Conservation (phyloP, 2,329 filamentous ascomycete species). For the Nigrograna mackinnonii region DNA sequence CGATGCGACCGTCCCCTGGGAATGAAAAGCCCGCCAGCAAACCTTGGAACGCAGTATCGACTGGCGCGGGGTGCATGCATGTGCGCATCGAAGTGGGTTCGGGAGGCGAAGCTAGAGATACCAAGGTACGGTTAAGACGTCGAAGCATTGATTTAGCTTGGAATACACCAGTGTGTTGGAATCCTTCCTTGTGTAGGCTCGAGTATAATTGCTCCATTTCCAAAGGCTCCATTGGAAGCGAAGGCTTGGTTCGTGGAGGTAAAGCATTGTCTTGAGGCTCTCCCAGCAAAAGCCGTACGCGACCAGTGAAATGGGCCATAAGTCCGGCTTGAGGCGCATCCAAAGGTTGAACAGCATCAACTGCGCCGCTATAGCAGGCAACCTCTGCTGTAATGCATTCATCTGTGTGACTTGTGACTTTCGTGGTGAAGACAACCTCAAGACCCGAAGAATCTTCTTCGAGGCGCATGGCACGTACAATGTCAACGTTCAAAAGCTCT, state of each 20-base stretch:
- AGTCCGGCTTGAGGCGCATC: conserved; percentile 6
- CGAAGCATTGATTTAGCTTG: conserved; percentile 4
- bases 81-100: not conserved
- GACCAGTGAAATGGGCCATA: conserved; percentile 4
- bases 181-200: not conserved
- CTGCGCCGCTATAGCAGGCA: conserved; percentile 9
- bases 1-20: conserved; percentile 8
- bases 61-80: conserved; percentile 7
- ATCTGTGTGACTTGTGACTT: conserved; percentile 5
- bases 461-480: not conserved
- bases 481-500: not conserved
- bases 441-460: not conserved
- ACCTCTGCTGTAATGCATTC: conserved; percentile 8
- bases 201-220: conserved; percentile 5
- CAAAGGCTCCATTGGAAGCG: conserved; percentile 1
- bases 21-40: conserved; percentile 5
- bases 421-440: not conserved
- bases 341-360: conserved; percentile 5
- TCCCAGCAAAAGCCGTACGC: not conserved
- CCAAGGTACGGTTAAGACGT: conserved; percentile 12
- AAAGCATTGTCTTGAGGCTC: not conserved
- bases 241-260: not conserved
- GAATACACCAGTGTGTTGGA: not conserved
- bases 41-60: conserved; percentile 9
- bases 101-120: conserved; percentile 4